Evolutionary conservation across 2,329 filamentous ascomycete genomes (phyloP).

Genomic region (Colletotrichum sp.): DNA sequence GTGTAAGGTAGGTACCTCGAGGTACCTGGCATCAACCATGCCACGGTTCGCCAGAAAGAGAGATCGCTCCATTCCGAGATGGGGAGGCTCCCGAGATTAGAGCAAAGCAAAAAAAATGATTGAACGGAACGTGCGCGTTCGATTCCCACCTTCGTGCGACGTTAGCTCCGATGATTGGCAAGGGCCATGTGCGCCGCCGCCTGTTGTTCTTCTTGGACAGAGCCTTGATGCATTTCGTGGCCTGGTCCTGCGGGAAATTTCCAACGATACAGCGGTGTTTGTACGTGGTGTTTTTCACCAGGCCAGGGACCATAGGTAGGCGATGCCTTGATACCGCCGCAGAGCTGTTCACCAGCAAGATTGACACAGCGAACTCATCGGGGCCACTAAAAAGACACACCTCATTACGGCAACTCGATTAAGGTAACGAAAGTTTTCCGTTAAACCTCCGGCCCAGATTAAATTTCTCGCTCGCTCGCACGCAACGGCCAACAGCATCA

Average conservation of each 20-base stretch:
- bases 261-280: not conserved
- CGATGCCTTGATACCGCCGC: not conserved
- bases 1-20: not conserved
- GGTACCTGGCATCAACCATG: not conserved
- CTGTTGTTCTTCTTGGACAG: not conserved
- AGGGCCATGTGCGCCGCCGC: not conserved
- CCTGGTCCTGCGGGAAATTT: not conserved
- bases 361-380: not conserved
- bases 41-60: not conserved
- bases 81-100: conserved; percentile 10
- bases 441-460: not conserved
- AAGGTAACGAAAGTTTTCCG: not conserved
- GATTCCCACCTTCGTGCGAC: not conserved
- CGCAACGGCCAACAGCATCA: not conserved
- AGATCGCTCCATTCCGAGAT: conserved; percentile 20
- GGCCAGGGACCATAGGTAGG: not conserved
- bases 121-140: conserved; percentile 9
- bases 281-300: not conserved
- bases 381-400: not conserved
- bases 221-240: too few species aligned
- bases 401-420: not conserved
- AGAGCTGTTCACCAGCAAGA: not conserved
- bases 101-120: not conserved
- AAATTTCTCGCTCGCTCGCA: not conserved
- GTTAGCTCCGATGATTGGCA: not conserved